Evolutionary conservation across 2,329 filamentous ascomycete genomes (phyloP), one percentile per base, ranked within the genome.

Genomic region (Trichoderma sp.): DNA sequence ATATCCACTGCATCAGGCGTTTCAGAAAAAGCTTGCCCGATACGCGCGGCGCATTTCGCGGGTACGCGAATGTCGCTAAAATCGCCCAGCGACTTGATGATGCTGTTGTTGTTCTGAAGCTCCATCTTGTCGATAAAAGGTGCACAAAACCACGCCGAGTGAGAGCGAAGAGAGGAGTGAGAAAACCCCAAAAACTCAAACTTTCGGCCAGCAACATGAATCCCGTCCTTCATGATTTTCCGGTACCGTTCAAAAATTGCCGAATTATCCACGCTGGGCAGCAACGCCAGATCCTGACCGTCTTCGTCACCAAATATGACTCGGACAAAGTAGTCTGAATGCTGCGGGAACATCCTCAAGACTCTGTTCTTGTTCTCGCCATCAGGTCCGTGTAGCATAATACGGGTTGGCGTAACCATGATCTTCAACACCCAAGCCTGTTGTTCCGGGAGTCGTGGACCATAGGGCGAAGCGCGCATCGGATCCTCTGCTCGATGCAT

Each of bases 181-280:
- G 93, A 95, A 82, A 95, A 96, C 0, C 94, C 94, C 0, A 96
- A 86, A 79, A 95, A 96, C 0, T 84, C 83, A 79, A 91, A 95
- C 1, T 83, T 80, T 14, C 91, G 86, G 0, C 91, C 93, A 3
- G 89, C 93, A 71, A 96, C 89, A 1, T 84, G 80, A 33, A 97
- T 89, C 0, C 91, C 91, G 0, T 86, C 80, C 3, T 85, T 81
- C 9, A 97, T 85, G 0, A 94, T 84, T 0, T 80, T 77, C 71
- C 89, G 89, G 82, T 95, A 95, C 0, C 92, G 89, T 0, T 81
- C 78, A 76, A 90, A 89, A 9, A 95, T 86, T 0, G 77, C 60
- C 0, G 89, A 85, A 74, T 85, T 83, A 27, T 82, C 82, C 1
- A 89, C 81, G 6, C 82, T 85, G 1, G 88, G 81, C 75, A 91